Evolutionary conservation across 208 protist genomes (phyloP).

Genomic region (Leishmania tropica): DNA sequence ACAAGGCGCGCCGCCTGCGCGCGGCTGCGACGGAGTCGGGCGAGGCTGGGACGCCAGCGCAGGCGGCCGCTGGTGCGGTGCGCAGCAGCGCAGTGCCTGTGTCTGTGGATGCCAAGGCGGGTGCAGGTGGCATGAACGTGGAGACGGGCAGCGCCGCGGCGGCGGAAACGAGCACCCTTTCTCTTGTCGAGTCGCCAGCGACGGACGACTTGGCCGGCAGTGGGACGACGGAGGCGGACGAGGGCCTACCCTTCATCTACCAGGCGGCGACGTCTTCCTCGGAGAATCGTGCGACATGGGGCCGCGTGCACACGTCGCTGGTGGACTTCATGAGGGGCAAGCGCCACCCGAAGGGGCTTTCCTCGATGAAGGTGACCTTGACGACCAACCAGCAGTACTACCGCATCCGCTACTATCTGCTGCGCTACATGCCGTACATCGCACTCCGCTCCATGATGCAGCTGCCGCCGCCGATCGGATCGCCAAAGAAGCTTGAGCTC

Average conservation of each 20-base stretch:
- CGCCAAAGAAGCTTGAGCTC: constrained; percentile 45
- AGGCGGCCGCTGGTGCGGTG: background rate
- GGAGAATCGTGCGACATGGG: constrained; percentile 60
- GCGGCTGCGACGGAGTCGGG: constrained; percentile 3
- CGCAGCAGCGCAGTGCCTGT: constrained; percentile 10
- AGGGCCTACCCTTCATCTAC: constrained; percentile 61
- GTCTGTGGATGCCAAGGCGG: constrained; percentile 7
- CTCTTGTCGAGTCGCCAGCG: constrained; percentile 6
- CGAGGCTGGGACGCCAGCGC: background rate
- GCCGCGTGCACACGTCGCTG: constrained; percentile 32
- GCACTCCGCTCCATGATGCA: constrained; percentile 35
- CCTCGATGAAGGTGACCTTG: constrained; percentile 36
- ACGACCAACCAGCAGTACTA: constrained; percentile 51
- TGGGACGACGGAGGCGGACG: constrained; percentile 19
- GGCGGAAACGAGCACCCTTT: background rate
- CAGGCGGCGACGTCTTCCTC: constrained; percentile 59
- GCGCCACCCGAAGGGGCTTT: constrained; percentile 53
- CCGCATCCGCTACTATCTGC: constrained; percentile 43
- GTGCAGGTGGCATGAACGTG: constrained; percentile 1
- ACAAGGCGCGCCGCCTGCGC: constrained; percentile 26
- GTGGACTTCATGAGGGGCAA: constrained; percentile 45
- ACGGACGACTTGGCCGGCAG: constrained; percentile 1
- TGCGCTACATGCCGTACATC: constrained; percentile 71
- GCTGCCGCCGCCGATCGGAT: constrained; percentile 64
- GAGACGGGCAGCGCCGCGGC: constrained; percentile 10